Percentiles rank a stretch among this genome's conserved stretches.
Conservation (phyloP, 371 early-diverging fungal species). For the Mortierella sp. region DNA sequence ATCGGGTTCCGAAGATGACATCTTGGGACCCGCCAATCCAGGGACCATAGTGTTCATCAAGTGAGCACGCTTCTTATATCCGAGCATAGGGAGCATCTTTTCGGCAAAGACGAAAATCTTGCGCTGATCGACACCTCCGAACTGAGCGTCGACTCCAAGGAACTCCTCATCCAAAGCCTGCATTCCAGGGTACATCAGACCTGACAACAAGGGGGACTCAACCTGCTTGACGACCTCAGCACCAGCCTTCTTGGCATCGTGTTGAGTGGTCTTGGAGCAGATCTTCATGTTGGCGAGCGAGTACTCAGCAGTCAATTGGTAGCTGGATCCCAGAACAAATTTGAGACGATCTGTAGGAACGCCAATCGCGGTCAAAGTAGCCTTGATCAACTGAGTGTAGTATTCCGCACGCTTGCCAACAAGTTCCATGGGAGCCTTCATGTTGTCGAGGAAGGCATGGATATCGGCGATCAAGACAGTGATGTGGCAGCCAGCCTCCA, state of each 20-base stretch:
- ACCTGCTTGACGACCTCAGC: slow-evolving; percentile 99
- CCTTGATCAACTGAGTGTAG: slow-evolving; percentile 95
- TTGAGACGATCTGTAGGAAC: slow-evolving; percentile 93
- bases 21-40: slow-evolving; percentile 97
- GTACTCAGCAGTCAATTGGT: slow-evolving; percentile 91
- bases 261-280: slow-evolving; percentile 90
- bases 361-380: slow-evolving; percentile 90
- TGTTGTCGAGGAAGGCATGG: slow-evolving; percentile 99
- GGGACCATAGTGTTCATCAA: slow-evolving; percentile 99
- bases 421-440: slow-evolving; percentile 98
- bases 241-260: slow-evolving; percentile 99
- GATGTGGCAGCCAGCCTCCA: slow-evolving; percentile 95
- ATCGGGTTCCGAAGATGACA: slow-evolving; percentile 98
- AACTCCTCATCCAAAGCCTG: slow-evolving; percentile 99
- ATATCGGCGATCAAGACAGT: slow-evolving; percentile 98
- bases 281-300: slow-evolving; percentile 96
- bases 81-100: slow-evolving; percentile 95
- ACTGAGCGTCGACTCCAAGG: slow-evolving; percentile 98
- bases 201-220: slow-evolving; percentile 93
- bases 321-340: slow-evolving; percentile 95
- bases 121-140: slow-evolving; percentile 99
- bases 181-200: slow-evolving; percentile 98
- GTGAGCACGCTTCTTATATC: slow-evolving; percentile 98
- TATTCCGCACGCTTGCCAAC: slow-evolving; percentile 92
- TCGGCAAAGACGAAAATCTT: slow-evolving; percentile 99